Evolutionary conservation across 148 eudicot species (phyloP), one percentile per base, ranked within the genome.

Genomic region (Cornus florida): DNA sequence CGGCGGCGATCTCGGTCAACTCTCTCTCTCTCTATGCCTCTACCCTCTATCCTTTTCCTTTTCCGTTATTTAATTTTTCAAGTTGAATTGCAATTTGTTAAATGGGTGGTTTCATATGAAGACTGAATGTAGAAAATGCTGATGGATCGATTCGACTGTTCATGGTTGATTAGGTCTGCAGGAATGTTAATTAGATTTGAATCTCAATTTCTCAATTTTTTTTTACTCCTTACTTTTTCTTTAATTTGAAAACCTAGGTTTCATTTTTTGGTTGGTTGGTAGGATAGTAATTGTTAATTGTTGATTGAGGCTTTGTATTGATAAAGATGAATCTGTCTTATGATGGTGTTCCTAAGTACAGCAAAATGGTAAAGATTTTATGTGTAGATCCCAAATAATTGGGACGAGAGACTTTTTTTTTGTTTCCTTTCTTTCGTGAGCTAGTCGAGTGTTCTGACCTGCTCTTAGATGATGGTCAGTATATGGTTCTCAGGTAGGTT

Each of bases 1-100:
- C 80, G 93, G 94, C 75, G 98, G 98, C 65, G 98, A 95, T 90
- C 98, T 95, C 64, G 97, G 98, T 95, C 13, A 20, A 62, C 19
- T 53, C 59, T 53, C 59, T 53, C 59, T 53, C 59, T 53, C 14
- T 14, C 59, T 2, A 1, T 14, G 0, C 19, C 8, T 10, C 0
- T 2, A 0, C 57, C 8, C 57, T 4, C 0, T 50, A 6, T 50
- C 13, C 14, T 60, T 17, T 20, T 19, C 65, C 7, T 43, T 43
- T 43, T 43, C 66, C 66, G 23, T 6, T 17, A 20, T 62, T 62
- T n/a, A 6, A 62, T 17, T 20, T 62, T 5, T 4, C 6, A 6
- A 19, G 23, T 17, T 43, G 48, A 43, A 4, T 6, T 43, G 48
- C 48, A 7, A 43, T 43, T 6, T 43, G 8, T 4, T 43, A 43